Conservation (phyloP, 192 early-diverging fungal species). For the Backusella morwellensis region DNA sequence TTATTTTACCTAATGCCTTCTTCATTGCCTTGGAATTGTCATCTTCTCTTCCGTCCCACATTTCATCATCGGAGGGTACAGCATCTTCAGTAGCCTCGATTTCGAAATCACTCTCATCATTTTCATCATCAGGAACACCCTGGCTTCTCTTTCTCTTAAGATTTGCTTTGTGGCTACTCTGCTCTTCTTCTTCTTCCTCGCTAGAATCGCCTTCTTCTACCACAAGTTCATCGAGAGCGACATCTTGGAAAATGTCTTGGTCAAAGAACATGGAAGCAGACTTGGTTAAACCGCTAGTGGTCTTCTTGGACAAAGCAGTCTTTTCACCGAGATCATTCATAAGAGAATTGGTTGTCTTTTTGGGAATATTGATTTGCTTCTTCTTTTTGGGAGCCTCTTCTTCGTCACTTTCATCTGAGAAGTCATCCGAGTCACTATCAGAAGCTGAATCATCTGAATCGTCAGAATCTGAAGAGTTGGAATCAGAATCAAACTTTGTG, state of each 20-base stretch:
- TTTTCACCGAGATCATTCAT: slow-evolving; percentile 55
- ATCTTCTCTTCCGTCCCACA: slow-evolving; percentile 64
- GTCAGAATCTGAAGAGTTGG: slow-evolving; percentile 12
- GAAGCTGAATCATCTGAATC: slow-evolving; percentile 34
- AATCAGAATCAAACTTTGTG: slow-evolving; percentile 12
- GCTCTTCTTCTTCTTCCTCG: slow-evolving; percentile 28
- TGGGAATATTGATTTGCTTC: slow-evolving; percentile 27
- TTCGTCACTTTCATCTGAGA: slow-evolving; percentile 27
- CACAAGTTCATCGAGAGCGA: slow-evolving; percentile 50
- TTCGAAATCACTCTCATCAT: slow-evolving; percentile 59
- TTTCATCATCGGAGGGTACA: slow-evolving; percentile 41
- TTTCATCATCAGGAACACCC: slow-evolving; percentile 44
- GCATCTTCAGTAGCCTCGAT: slow-evolving; percentile 41
- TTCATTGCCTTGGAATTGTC: slow-evolving; percentile 50
- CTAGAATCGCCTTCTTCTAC: slow-evolving; percentile 58
- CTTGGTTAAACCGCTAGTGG: slow-evolving; percentile 63
- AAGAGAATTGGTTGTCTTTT: slow-evolving; percentile 48
- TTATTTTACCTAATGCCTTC: slow-evolving; percentile 38
- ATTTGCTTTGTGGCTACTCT: slow-evolving; percentile 17
- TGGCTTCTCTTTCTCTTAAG: slow-evolving; percentile 41
- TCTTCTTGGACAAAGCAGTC: slow-evolving; percentile 47
- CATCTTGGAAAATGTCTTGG: slow-evolving; percentile 86
- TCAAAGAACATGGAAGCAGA: slow-evolving; percentile 94
- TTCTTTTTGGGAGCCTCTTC: slow-evolving; percentile 30
- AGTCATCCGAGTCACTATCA: slow-evolving; percentile 40